These are phyloP conservation scores for Neurospora africana DNA, from an alignment of 495 filamentous ascomycete species.

Conservation along the genomic window DNA sequence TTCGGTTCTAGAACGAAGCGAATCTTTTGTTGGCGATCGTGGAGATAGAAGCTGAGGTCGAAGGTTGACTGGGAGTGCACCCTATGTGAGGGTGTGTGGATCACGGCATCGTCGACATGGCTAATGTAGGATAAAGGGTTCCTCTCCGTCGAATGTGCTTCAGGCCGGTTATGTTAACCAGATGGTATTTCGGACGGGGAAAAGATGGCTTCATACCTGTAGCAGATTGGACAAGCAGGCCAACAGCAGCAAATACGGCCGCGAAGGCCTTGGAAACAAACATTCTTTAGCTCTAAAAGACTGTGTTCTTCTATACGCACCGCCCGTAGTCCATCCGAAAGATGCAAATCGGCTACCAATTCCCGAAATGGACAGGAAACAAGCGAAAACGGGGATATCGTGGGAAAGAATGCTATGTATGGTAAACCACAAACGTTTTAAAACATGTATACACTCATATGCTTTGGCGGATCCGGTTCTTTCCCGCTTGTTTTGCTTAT, in stretches of 20 bases:
- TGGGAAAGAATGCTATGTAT: not conserved
- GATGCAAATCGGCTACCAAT: not conserved
- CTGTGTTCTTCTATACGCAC: not conserved
- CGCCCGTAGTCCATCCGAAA: not conserved
- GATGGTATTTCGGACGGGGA: not conserved
- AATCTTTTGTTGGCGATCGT: conserved; percentile 54
- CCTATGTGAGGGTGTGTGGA: conserved; percentile 68
- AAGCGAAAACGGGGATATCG: not conserved
- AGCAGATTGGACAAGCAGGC: conserved; percentile 18
- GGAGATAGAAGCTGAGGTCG: conserved; percentile 69
- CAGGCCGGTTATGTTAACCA: conserved; percentile 6
- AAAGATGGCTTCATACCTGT: conserved; percentile 16
- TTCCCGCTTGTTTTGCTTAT: not conserved
- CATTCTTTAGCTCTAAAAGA: conserved; percentile 16
- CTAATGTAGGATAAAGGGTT: conserved; percentile 67
- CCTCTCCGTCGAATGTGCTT: conserved; percentile 63
- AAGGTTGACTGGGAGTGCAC: conserved; percentile 73
- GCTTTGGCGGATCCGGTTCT: not conserved
- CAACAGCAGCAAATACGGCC: conserved; percentile 22
- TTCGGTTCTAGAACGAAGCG: conserved; percentile 83
- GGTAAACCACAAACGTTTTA: not conserved
- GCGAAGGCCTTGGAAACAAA: conserved; percentile 23
- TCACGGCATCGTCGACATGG: conserved; percentile 59
- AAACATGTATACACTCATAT: not conserved
- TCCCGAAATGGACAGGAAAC: not conserved